Base-by-base conservation (phyloP, 306 rosid species). In the Quercus parvula region DNA sequence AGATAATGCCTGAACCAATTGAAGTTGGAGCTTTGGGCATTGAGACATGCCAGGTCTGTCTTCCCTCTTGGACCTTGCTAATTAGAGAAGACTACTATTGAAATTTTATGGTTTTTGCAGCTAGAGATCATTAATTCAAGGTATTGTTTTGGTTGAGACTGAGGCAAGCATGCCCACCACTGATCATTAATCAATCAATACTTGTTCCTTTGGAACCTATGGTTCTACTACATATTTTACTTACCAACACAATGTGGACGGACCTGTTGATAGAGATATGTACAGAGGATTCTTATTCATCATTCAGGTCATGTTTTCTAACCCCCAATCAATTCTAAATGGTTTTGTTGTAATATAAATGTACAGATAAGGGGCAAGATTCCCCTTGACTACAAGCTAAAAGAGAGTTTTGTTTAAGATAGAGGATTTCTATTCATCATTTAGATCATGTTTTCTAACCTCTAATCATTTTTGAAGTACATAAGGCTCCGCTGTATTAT, bases 1-100 rank as follows among this genome's bases (percentile, higher is more conserved):
- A 73, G 86, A 84, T 68, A 78, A 86, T 77, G 78, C 56, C 72
- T 63, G 66, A 77, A 57, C 73, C 24, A 56, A 78, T 31, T 82
- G 80, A 84, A 75, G 63, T 30, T 51, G 76, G 76, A 56, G 15
- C 71, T 35, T 19, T 33, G 63, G 75, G 79, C 76, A 56, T 54
- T 5, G 11, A 68, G 44, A 35, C 25, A 24, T 6, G 12, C 63
- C 20, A 20, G 20, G 49, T 17, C 33, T 44, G 75, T 56, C 49
- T 49, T 56, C 66, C 54, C 15, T 19, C 22, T 54, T 33, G 22
- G 24, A 33, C 71, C 71, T 67, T 33, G 15, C 25, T 67, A 17
- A 14, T 55, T 13, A 17, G 66, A 22, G 31, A 31, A 14, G 30
- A 55, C 20, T 4, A 22, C 25, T 9, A 5, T 54, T 61, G 51